These are phyloP conservation scores for Lithocarpus polystachyus DNA, from an alignment of 306 rosid species.

Conservation along the genomic window DNA sequence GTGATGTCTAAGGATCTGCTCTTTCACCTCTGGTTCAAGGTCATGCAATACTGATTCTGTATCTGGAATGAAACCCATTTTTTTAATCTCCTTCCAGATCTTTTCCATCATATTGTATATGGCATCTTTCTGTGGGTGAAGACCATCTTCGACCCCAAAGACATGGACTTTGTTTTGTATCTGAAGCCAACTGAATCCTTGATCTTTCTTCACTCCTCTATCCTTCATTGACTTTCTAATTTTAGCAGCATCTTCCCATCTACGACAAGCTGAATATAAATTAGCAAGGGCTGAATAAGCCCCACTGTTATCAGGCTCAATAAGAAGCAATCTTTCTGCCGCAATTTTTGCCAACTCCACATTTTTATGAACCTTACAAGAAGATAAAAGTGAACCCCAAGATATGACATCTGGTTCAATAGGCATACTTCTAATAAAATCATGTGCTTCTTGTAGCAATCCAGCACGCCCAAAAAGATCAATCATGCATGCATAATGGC, in stretches of 20 bases:
- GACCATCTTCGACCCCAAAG: conserved; percentile 74
- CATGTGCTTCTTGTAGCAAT: conserved; percentile 73
- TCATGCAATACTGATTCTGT: conserved; percentile 62
- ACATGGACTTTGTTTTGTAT: conserved; percentile 65
- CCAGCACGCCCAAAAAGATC: conserved; percentile 88
- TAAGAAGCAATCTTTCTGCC: conserved; percentile 68
- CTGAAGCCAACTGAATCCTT: conserved; percentile 85
- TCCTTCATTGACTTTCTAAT: conserved; percentile 82
- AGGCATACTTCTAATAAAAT: conserved; percentile 59
- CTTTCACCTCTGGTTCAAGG: conserved; percentile 74
- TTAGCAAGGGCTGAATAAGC: conserved; percentile 81
- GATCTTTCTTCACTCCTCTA: conserved; percentile 76
- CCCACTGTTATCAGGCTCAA: conserved; percentile 84
- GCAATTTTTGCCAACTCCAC: conserved; percentile 75
- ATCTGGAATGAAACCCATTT: conserved; percentile 65
- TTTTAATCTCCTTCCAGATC: conserved; percentile 80
- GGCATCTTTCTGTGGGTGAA: conserved; percentile 70
- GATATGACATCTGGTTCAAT: conserved; percentile 74
- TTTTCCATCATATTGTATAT: conserved; percentile 59
- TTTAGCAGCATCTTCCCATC: conserved; percentile 82
- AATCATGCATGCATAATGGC: conserved; percentile 81
- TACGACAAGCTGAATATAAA: conserved; percentile 73
- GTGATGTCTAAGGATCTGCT: conserved; percentile 68
- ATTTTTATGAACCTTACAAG: conserved; percentile 70
- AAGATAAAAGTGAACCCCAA: conserved; percentile 84